Evolutionary conservation across 1,284 basidiomycete species (phyloP), one percentile per base, ranked within the genome.

Genomic region (Takashimella tepidaria): DNA sequence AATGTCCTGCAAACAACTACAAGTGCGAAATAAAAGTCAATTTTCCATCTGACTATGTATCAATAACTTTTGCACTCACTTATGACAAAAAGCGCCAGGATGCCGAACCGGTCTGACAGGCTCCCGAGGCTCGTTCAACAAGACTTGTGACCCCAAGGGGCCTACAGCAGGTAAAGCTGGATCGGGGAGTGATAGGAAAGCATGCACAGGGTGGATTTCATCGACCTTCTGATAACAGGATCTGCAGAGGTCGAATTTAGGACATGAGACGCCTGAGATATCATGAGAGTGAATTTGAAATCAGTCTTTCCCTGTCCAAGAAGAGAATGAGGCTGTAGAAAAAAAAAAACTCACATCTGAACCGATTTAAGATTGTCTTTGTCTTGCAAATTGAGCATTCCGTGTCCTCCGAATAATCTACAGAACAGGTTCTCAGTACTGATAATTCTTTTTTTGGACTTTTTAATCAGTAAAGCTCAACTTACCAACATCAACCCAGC

Each of bases 401-500:
- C 22, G 81, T 72, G 41, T 79, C 79, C 57, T 89, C 87, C 58
- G 87, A 84, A 51, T 77, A 76, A 23, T 76, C 75, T 75, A 53
- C 16, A 11, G 3, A 8, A n/a, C n/a, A n/a, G n/a, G n/a, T n/a
- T n/a, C n/a, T n/a, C n/a, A n/a, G n/a, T n/a, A n/a, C n/a, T n/a
- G n/a, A n/a, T n/a, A n/a, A n/a, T n/a, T n/a, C n/a, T n/a, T n/a
- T n/a, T n/a, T n/a, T n/a, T 31, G 16, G 12, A 40, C 12, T 19
- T 20, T 26, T 25, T 8, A 37, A 8, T 37, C 10, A 16, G 31
- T 16, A 37, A 40, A 49, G 23, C 12, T 21, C 47, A 23, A 81
- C 87, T 62, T 68, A 90, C 89, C 87, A 51, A 93, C 84, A 67
- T 90, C 87, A 54, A 84, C 83, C 91, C 90, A 93, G 3, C 88